Evolutionary conservation across 1,284 basidiomycete genomes (phyloP).

Genomic region (Pyrrhoderma noxium): DNA sequence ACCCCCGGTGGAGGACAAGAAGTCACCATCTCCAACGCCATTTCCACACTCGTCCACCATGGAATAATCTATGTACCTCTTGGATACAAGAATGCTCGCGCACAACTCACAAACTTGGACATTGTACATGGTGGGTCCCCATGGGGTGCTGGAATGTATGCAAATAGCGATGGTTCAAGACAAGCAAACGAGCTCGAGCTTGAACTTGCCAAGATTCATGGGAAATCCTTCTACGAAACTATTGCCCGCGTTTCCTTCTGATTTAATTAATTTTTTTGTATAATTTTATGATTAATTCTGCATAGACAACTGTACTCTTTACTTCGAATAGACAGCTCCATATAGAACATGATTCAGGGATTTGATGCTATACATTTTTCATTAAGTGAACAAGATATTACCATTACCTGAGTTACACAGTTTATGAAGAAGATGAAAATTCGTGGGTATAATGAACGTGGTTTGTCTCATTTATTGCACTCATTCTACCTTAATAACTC

Average conservation of each 20-base stretch:
- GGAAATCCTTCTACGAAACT: slow-evolving; percentile 47
- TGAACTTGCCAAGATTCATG: slow-evolving; percentile 60
- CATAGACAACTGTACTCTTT: background rate
- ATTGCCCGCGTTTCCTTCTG: slow-evolving; percentile 37
- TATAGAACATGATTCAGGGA: no score
- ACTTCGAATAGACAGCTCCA: background rate
- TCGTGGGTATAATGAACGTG: no score
- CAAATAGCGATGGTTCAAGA: slow-evolving; percentile 55
- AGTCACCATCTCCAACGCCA: slow-evolving; percentile 51
- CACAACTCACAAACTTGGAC: slow-evolving; percentile 49
- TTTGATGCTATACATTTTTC: no score
- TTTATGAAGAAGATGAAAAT: no score
- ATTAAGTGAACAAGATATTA: no score
- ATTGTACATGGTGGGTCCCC: slow-evolving; percentile 70
- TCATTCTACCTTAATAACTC: no score
- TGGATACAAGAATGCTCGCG: slow-evolving; percentile 59
- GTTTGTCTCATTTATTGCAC: no score
- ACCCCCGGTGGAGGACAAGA: slow-evolving; percentile 70
- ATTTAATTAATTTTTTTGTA: slow-evolving; percentile 1
- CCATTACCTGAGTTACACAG: no score
- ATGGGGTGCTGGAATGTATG: slow-evolving; percentile 73
- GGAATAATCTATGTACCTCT: slow-evolving; percentile 76
- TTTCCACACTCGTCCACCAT: slow-evolving; percentile 78
- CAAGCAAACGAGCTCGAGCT: slow-evolving; percentile 57
- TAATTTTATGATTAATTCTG: no score